A percentile compares a stretch with the other conserved stretches of the same genome.
These are phyloP conservation scores for Pichia paraexigua DNA, from an alignment of 805 yeast genomes.

Conservation along the genomic window DNA sequence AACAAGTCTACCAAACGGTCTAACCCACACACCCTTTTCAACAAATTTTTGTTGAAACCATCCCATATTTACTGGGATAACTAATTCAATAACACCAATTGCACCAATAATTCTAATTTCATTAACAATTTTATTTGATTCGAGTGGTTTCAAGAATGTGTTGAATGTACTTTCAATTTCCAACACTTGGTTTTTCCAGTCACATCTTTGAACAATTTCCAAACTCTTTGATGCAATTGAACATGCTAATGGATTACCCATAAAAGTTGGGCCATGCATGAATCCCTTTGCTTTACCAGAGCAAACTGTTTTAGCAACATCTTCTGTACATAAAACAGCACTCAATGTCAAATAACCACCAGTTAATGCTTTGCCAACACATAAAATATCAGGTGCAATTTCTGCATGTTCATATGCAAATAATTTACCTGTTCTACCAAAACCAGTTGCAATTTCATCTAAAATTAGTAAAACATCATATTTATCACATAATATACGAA, in stretches of 20 bases:
- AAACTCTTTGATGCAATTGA: conserved; percentile 7
- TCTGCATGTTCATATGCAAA: conserved; percentile 41
- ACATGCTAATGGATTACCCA: conserved; percentile 11
- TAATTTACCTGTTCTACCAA: conserved; percentile 42
- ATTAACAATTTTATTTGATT: not conserved
- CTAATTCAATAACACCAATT: conserved; percentile 8
- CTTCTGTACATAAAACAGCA: conserved; percentile 5
- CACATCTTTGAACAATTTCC: conserved; percentile 4
- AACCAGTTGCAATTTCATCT: conserved; percentile 52
- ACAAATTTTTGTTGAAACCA: conserved; percentile 11
- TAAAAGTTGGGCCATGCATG: conserved; percentile 11
- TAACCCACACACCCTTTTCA: conserved; percentile 9
- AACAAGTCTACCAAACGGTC: conserved; percentile 9
- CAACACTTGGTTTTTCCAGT: conserved; percentile 3
- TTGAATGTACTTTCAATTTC: conserved; percentile 1
- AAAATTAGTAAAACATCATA: conserved; percentile 39
- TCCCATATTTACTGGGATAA: conserved; percentile 2
- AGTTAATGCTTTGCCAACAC: conserved; percentile 40
- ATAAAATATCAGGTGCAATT: conserved; percentile 39
- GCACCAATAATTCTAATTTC: conserved; percentile 9
- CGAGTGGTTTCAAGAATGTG: not conserved
- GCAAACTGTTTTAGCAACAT: conserved; percentile 6
- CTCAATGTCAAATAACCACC: conserved; percentile 31
- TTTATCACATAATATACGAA: conserved; percentile 39
- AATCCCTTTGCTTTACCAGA: conserved; percentile 7